Base-by-base conservation (phyloP, 2,329 filamentous ascomycete species). In the Chalaropsis thielavioides region DNA sequence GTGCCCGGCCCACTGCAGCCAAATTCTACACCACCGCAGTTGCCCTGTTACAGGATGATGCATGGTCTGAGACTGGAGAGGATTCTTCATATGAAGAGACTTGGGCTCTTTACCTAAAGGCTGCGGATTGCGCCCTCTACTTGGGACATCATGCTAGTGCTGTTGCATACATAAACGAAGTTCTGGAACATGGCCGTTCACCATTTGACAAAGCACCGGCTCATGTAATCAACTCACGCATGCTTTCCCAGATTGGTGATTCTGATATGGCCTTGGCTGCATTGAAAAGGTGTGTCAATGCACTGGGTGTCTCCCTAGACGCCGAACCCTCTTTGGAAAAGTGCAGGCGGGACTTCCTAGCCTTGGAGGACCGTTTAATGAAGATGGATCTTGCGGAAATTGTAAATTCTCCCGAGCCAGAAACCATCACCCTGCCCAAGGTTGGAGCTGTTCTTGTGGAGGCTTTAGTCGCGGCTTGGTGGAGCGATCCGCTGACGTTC, bases 81-180 rank as follows among this genome's bases (percentile, higher is more conserved):
- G 92, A 96, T 72, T 40, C 60, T 41, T 87, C 84, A 58, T 96
- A 96, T 70, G 85, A 90, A 11, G 92, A 97, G 75, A 95, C 91
- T 0, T 79, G 95, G 68, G 85, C 87, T 68, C 78, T 95, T 1
- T 86, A 90, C 72, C 84, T 91, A 3, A 84, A 88, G 63, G 84
- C 89, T 3, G 89, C 91, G 2, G 91, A 96, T 73, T 90, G 89
- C 72, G 87, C 89, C 69, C 84, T 91, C 71, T 90, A 89, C 71
- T 87, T 92, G 77, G 85, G 85, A 3, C 83, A 90, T 68, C 83
- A 86, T 66, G 77, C 81, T 1, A 81, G 86, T 63, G 88, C 90
- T 24, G 81, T 86, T 51, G 77, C 79, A 35, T 76, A 92, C n/a
- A 80, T 96, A 13, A 75, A 83, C 24, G 83, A 81, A 2, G 83